These are phyloP conservation scores for Thermomucor indicae-seudaticae DNA, from an alignment of 371 early-diverging fungal genomes.

Conservation along the genomic window DNA sequence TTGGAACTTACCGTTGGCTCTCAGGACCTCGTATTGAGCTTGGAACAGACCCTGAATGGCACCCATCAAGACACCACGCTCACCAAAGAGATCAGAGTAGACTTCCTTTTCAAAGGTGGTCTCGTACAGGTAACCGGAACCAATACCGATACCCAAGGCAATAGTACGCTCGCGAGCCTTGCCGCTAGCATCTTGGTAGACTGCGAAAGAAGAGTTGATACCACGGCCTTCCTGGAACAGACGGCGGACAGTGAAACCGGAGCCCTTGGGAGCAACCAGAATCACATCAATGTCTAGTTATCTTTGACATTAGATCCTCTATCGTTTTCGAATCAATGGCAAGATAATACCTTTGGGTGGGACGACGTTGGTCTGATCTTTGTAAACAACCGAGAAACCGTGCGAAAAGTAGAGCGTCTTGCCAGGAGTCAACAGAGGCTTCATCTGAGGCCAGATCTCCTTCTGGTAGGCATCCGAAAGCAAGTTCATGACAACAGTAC, in stretches of 20 bases:
- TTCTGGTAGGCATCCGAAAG: constrained; percentile 96
- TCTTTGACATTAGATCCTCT: too few species aligned
- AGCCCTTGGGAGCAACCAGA: constrained; percentile 95
- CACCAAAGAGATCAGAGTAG: constrained; percentile 94
- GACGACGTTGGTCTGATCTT: constrained; percentile 87
- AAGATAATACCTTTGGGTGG: constrained; percentile 64
- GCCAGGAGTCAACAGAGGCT: constrained; percentile 89
- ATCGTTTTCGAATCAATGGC: neutral
- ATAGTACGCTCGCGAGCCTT: constrained; percentile 91
- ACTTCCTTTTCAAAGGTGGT: constrained; percentile 97
- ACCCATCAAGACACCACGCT: constrained; percentile 98
- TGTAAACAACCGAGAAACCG: constrained; percentile 94
- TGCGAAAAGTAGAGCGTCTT: constrained; percentile 98
- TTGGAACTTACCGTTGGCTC: constrained; percentile 66
- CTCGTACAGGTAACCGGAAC: constrained; percentile 96
- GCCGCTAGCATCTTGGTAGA: constrained; percentile 91
- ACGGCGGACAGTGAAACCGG: constrained; percentile 94
- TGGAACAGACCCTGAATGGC: constrained; percentile 96
- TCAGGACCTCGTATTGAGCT: constrained; percentile 96
- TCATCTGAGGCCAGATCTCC: constrained; percentile 88
- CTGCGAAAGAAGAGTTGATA: constrained; percentile 96
- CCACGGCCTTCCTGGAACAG: constrained; percentile 96
- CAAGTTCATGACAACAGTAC: constrained; percentile 92
- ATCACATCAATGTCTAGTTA: constrained; percentile 91
- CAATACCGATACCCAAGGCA: constrained; percentile 93